phyloP scores from a whole-genome alignment of 331 rosid genomes.

The Cydonia oblonga region DNA sequence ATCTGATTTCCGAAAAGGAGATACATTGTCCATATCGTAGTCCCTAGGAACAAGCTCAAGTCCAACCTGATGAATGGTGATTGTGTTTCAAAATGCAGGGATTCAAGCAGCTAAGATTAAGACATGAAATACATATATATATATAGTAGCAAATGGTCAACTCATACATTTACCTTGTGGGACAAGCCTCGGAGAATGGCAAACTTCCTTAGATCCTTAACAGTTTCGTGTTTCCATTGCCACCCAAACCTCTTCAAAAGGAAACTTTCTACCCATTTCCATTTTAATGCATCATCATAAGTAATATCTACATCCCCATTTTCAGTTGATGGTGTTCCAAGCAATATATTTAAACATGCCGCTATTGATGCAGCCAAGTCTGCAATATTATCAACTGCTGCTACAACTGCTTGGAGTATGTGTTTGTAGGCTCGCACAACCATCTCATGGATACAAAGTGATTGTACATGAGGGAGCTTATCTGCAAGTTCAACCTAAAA shows the following conservation, averaged over 20 bases:
- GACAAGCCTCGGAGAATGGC: conserved; percentile 89
- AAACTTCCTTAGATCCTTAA: conserved; percentile 68
- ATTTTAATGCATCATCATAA: conserved; percentile 47
- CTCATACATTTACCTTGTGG: conserved; percentile 56
- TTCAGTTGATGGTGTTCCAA: conserved; percentile 61
- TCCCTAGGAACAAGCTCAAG: conserved; percentile 93
- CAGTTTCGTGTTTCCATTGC: conserved; percentile 61
- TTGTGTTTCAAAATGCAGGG: conserved; percentile 6
- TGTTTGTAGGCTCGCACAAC: conserved; percentile 91
- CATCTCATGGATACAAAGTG: conserved; percentile 91
- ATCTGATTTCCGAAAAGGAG: conserved; percentile 73
- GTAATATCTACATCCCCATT: conserved; percentile 32
- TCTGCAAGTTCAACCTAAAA: conserved; percentile 92
- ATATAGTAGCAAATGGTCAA: not conserved
- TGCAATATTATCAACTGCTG: conserved; percentile 60
- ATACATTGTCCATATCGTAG: conserved; percentile 60
- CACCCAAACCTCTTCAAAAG: conserved; percentile 78
- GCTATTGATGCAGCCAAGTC: conserved; percentile 82
- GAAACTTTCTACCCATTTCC: conserved; percentile 89
- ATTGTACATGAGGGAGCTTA: conserved; percentile 95
- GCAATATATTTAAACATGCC: conserved; percentile 70
- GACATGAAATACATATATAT: not conserved
- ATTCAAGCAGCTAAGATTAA: not conserved
- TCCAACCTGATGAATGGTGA: conserved; percentile 64
- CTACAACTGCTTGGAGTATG: conserved; percentile 81